These are phyloP conservation scores for Blepharisma stoltei DNA, from an alignment of 73 alveolate genomes.

Conservation along the genomic window DNA sequence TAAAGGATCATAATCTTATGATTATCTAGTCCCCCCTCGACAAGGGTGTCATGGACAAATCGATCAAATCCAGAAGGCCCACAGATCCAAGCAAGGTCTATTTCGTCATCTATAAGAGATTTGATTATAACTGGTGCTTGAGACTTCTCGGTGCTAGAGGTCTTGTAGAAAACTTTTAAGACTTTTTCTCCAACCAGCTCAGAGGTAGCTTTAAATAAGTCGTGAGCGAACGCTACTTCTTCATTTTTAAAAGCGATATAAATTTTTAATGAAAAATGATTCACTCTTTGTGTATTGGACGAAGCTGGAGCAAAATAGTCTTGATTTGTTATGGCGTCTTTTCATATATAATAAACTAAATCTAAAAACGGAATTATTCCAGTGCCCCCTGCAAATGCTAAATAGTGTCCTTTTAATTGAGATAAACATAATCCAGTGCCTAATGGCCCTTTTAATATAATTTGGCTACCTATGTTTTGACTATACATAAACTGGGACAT, in stretches of 20 bases:
- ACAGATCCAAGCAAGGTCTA: not conserved
- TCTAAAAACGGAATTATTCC: slow-evolving; percentile 12
- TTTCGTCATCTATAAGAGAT: not conserved
- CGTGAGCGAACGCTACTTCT: no score
- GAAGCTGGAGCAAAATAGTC: no score
- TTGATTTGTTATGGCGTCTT: not conserved
- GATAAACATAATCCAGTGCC: not conserved
- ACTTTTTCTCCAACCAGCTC: no score
- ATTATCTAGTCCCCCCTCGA: not conserved
- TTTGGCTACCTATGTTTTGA: not conserved
- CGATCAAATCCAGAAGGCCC: slow-evolving; percentile 19
- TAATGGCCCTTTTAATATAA: slow-evolving; percentile 12
- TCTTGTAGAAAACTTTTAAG: no score
- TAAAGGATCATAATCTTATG: not conserved
- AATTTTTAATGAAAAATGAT: no score
- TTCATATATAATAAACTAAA: slow-evolving; percentile 9
- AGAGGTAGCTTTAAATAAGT: no score
- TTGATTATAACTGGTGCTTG: not conserved
- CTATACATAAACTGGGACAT: not conserved
- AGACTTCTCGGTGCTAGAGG: no score
- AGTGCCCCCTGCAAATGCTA: slow-evolving; percentile 25
- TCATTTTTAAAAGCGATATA: no score
- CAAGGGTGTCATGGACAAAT: not conserved
- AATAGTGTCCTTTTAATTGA: not conserved
- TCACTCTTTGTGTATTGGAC: no score